Percentiles rank a stretch among this genome's conserved stretches.
Conservation (phyloP, 2,329 filamentous ascomycete genomes). For the Kalmusia sp. region DNA sequence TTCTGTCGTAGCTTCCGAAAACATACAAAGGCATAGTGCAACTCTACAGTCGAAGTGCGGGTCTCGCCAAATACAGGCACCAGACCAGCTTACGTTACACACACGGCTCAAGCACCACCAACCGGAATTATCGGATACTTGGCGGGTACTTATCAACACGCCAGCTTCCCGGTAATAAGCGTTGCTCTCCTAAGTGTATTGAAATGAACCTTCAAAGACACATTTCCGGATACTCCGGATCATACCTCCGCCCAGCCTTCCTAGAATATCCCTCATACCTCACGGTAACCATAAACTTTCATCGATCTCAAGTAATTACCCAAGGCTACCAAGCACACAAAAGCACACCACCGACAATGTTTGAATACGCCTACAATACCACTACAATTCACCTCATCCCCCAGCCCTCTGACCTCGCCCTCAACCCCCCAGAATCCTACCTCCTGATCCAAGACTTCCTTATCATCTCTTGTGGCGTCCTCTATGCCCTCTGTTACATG, state of each 20-base stretch:
- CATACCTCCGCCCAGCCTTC: too few relatives aligned
- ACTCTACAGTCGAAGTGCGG: background rate
- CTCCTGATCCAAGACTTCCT: conserved; percentile 51
- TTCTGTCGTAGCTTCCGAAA: too few relatives aligned
- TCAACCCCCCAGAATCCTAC: conserved; percentile 49
- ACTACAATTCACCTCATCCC: conserved; percentile 59
- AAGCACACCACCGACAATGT: conserved; percentile 26
- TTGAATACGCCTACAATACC: conserved; percentile 36
- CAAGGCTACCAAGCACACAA: background rate
- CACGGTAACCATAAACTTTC: too few relatives aligned
- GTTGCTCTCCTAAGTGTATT: background rate
- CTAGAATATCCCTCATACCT: too few relatives aligned
- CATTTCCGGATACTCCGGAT: too few relatives aligned
- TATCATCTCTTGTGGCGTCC: conserved; percentile 48
- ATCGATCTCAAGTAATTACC: too few relatives aligned
- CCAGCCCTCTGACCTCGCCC: conserved; percentile 56
- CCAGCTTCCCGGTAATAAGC: background rate
- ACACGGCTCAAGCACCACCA: background rate
- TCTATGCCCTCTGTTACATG: conserved; percentile 51
- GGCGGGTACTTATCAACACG: background rate
- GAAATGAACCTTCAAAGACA: background rate
- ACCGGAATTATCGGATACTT: background rate
- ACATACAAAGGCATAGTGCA: too few relatives aligned
- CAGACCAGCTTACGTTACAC: background rate
- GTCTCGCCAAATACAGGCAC: background rate